Base-by-base conservation (phyloP, 345 rosid genomes). In the Ailanthus altissimus region DNA sequence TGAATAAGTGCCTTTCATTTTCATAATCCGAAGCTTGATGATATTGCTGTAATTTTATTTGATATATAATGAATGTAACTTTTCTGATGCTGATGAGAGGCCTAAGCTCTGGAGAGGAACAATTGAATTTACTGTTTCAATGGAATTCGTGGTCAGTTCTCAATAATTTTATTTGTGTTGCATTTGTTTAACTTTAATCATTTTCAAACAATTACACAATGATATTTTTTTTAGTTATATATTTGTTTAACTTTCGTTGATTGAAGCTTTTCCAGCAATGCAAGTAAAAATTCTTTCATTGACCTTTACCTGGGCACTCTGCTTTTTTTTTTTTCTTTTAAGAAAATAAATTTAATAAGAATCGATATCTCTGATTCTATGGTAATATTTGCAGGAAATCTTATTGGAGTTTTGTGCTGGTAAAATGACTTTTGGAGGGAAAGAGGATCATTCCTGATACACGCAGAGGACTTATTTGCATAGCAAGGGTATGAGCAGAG, bases 391-490 rank as follows among this genome's bases (percentile, higher is more conserved):
- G 79, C 91, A 89, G 95, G 94, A 89, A 77, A 80, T 76, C 59
- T 80, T 96, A 92, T 75, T 96, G 76, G 98, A 96, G 87, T 96
- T 96, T 85, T 97, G 98, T 79, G 98, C 99, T 73, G 99, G 99
- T 75, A 96, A 93, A 86, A 93, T 96, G 98, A 45, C 67, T 72
- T 77, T 91, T 65, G n/a, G 97, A 93, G 82, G 97, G 96, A 46
- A 91, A 85, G 68, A 89, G 84, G 81, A 98, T 93, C 73, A 86
- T 90, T 61, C 98, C 98, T 64, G 99, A 96, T 87, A 5, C 86
- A 6, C 92, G 95, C 5, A 96, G 92, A 83, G 99, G 99, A 47
- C 93, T 96, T 78, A 85, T 96, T 79, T 97, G 97, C 77, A 81
- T 96, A 38, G 85, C 86, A 47, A 86, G 92, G 90, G 98, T 95